Base-by-base conservation (phyloP, 148 eudicot genomes). In the Vaccinium vitisidaea region DNA sequence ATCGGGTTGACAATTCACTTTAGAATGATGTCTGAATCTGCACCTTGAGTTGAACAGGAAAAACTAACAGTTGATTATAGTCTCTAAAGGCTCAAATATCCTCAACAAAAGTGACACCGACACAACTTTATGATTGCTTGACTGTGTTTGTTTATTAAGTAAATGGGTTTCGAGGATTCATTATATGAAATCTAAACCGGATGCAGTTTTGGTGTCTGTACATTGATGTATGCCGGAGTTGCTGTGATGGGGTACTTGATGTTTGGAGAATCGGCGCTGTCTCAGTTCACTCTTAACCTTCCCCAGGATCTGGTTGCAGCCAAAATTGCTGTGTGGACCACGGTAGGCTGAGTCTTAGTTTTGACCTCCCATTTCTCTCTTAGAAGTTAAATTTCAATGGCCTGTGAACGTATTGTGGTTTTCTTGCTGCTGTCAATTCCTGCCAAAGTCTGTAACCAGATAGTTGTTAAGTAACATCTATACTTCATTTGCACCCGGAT, bases 201-300 rank as follows among this genome's bases (percentile, higher is more conserved):
- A 71, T 92, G 91, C 95, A 97, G 99, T 88, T 97, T 97, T 85
- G 90, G 54, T 70, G 84, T 97, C 8, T 93, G 95, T 85, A 94
- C 98, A 18, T 50, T 90, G 82, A 27, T 97, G 91, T 94, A 94
- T 86, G 98, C 90, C 53, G 98, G 92, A 77, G 98, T 91, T 81
- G 99, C 96, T 83, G 93, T 90, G 48, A 16, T 97, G 63, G 99
- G 99, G 88, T 97, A 95, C 86, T 49, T 88, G 87, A 90, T 95
- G 96, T 97, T 94, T 88, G 99, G 98, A 30, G 95, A 95, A 73
- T 84, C 90, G 83, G 89, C 95, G 79, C 79, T 89, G 84, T 97
- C 99, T 70, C 99, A 97, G 82, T 95, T 94, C 91, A 97, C 98
- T 36, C 96, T 97, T 61, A 96, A 96, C 89, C 81, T 96, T 94